Evolutionary conservation across 257 asterid species (phyloP), one percentile per base, ranked within the genome.

Genomic region (Primulina eburnea): DNA sequence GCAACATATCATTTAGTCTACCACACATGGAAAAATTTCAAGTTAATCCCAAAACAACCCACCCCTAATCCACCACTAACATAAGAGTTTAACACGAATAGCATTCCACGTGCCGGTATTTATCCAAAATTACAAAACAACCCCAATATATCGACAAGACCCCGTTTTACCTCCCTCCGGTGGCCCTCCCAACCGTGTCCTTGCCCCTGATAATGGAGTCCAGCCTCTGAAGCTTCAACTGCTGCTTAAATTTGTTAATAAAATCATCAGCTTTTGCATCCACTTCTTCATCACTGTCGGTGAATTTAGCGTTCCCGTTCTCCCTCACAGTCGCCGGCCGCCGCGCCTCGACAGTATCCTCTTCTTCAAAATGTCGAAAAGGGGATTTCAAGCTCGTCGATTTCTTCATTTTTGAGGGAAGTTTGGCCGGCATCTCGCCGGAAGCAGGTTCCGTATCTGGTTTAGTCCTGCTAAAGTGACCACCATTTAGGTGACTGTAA

Each of bases 231-330:
- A 91, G 75, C 85, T 86, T 87, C 75, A 91, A 65, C 90, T 91
- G 93, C 76, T 89, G 86, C 89, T 89, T 89, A 37, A 91, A 91
- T 73, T 62, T 83, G 81, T 87, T 91, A 72, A 91, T 91, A 81
- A 91, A 91, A 56, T 84, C 96, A 62, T 87, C 95, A 1, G 96
- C 96, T 38, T 81, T 91, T 0, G 95, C 90, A 71, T 91, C 96
- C 0, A 91, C 96, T 32, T 74, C 92, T 11, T 79, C 87, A 14
- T 87, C 96, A 21, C 50, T 84, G 62, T 69, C 88, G 9, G 82
- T 11, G n/a, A 14, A 67, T 61, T 75, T 80, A 37, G 84, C 77
- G 34, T 4, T 75, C 26, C 75, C 80, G 34, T 62, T 75, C 79
- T 76, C 95, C 75, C 75, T 86, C 68, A 73, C 85, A 20, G 95